Evolutionary conservation across 495 filamentous ascomycete genomes (phyloP).

Genomic region (Aspergillus kassunensis): DNA sequence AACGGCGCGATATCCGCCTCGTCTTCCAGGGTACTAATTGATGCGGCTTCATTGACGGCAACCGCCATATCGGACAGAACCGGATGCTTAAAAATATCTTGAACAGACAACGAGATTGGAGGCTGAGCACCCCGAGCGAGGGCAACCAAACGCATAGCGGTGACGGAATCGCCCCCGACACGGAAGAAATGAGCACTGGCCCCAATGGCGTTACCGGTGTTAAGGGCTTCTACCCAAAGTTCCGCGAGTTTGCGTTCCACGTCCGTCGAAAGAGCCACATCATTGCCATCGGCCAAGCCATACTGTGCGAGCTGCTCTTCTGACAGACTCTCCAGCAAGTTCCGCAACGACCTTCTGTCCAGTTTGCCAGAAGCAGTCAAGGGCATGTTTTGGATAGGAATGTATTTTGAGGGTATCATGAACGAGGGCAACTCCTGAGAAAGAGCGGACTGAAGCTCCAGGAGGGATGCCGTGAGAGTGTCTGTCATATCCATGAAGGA

Average conservation of each 20-base stretch:
- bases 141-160: conserved; percentile 15
- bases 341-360: conserved; percentile 26
- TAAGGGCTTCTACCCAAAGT: conserved; percentile 38
- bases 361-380: conserved; percentile 40
- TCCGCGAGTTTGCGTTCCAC: neutral
- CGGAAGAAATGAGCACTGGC: conserved; percentile 51
- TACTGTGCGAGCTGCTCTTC: conserved; percentile 13
- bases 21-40: no score
- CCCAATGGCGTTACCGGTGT: conserved; percentile 23
- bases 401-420: conserved; percentile 43
- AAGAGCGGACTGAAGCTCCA: neutral
- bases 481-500: neutral
- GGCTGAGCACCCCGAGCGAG: neutral
- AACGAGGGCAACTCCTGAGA: conserved; percentile 26
- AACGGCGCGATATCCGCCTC: neutral
- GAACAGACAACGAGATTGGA: conserved; percentile 12
- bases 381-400: conserved; percentile 37
- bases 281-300: neutral
- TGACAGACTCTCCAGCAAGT: conserved; percentile 13
- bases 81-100: conserved; percentile 35
- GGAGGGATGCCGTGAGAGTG: neutral
- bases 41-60: neutral
- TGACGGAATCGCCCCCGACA: conserved; percentile 15
- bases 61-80: conserved; percentile 30
- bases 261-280: neutral